Base-by-base conservation (phyloP, 2,329 filamentous ascomycete genomes). In the Penicillium sclerotiorum region DNA sequence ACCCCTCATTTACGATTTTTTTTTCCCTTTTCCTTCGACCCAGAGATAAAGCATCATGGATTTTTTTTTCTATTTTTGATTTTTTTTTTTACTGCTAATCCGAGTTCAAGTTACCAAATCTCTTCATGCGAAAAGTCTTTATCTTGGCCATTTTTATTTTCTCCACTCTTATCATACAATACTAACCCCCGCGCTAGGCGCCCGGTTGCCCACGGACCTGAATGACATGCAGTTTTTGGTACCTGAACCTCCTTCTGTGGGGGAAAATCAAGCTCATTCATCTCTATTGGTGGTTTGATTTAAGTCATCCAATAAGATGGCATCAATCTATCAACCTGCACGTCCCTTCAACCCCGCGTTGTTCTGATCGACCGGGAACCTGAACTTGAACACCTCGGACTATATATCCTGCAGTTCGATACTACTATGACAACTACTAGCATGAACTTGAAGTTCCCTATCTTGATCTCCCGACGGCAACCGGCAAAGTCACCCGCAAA, bases 81-180 rank as follows among this genome's bases (percentile, higher is more conserved):
- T 32, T 44, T 33, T 45, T 30, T 49, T 36, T 12, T n/a, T 30
- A 25, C 30, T 32, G 21, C 15, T 20, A 43, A 15, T 28, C 23
- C 18, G 11, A 25, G 25, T 18, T 15, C 25, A 28, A 13, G 9
- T 61, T 57, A 61, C 56, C 50, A 56, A 64, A 60, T 61, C 45
- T 50, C 42, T 57, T 60, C 53, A 43, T 50, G 52, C 55, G 59
- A 55, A 51, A 40, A 50, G 47, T 39, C 54, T 63, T 61, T 63
- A 62, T 66, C 62, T 63, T 47, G 40, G 49, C 49, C 56, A 59
- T 42, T 80, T 65, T 18, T n/a, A n/a, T n/a, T 70, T 67, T 49
- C 75, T 69, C 32, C 70, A 36, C 71, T 49, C 65, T 68, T 60
- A 69, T 65, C 59, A 61, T 49, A n/a, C n/a, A n/a, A n/a, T n/a